Evolutionary conservation across 2,329 filamentous ascomycete species (phyloP), one percentile per base, ranked within the genome.

Genomic region (Ceratocystiopsis brevicomis): DNA sequence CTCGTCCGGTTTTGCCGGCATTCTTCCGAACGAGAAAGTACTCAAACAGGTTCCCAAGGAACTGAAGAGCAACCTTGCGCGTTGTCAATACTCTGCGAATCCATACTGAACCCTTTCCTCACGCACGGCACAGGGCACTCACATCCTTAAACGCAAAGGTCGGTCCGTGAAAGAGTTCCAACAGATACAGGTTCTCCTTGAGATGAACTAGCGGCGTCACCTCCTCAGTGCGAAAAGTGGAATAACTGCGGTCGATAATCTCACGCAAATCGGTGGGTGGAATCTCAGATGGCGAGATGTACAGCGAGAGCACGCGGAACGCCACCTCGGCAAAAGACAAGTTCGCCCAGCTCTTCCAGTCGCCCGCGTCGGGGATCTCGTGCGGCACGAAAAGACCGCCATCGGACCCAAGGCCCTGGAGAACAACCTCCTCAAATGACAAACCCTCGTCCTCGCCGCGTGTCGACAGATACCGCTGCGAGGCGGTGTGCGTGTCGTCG

Each of bases 101-200:
- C 33, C 38, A 19, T 32, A 6, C 11, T 10, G 8, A 30, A 11
- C 25, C 19, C 19, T 9, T 30, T 30, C 25, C 10, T 10, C 25
- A 30, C 25, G 25, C 25, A 10, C 25, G 6, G 25, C 6, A 30
- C 8, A 6, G 10, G 25, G 10, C 15, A 33, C 41, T 42, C 16
- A 45, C 87, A 82, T 96, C 88, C 63, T 96, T 94, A 68, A 96
- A 96, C 2, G 88, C 81, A 58, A 86, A 95, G 0, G 81, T 96
- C 6, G 87, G 90, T 1, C 90, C 90, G 59, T 96, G 88, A 69
- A 96, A 98, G 38, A 98, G 72, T 61, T 98, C 90, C 33, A 98
- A 73, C 44, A 95, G 67, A 57, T 94, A 77, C 37, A 95, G 67
- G 57, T 88, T 81, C 55, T 88, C 73, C 46, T 50, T 47, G 43